Base-by-base conservation (phyloP, 2,329 filamentous ascomycete species). In the Neopestalotiopsis sp. region DNA sequence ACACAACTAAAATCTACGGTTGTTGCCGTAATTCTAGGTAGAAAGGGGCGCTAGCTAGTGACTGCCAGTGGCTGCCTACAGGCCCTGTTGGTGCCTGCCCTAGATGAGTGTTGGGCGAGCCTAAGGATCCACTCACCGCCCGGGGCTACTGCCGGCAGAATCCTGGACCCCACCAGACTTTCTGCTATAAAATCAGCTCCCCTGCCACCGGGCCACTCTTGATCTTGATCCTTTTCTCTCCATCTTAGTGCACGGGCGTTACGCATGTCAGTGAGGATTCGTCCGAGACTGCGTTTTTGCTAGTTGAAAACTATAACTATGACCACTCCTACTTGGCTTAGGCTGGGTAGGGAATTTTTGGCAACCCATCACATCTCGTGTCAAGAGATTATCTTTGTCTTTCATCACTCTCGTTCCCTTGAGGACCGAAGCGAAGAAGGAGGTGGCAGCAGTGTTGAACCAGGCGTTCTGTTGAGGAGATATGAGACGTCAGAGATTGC, bases 201-300 rank as follows among this genome's bases (percentile, higher is more conserved):
- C 24, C 20, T 30, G 17, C 64, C 10, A 4, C 58, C 68, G 63
- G 45, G 12, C 45, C 45, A n/a, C 63, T 67, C 62, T 60, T 69
- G 28, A 68, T 75, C 78, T 78, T 77, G 76, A 78, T 76, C 75
- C 78, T 83, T 85, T 80, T 73, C 80, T 83, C 81, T 78, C 76
- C 82, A 89, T 89, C 86, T 84, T 79, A 86, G 89, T 91, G 90
- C 90, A 91, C 83, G 89, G 90, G 92, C 90, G 88, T 91, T 92
- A 93, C 88, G 90, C 88, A 88, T 91, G 89, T 89, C 90, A 91
- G 90, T 94, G 92, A 94, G 90, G 92, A 93, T 91, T 90, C 88
- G 90, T 94, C 92, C 89, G 92, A 94, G 91, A 89, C 89, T 88
- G 88, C 88, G 87, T 93, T 93, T 92, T 93, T 94, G 92, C 92